Evolutionary conservation across 2,329 filamentous ascomycete genomes (phyloP).

Genomic region (Penicillium sp.): DNA sequence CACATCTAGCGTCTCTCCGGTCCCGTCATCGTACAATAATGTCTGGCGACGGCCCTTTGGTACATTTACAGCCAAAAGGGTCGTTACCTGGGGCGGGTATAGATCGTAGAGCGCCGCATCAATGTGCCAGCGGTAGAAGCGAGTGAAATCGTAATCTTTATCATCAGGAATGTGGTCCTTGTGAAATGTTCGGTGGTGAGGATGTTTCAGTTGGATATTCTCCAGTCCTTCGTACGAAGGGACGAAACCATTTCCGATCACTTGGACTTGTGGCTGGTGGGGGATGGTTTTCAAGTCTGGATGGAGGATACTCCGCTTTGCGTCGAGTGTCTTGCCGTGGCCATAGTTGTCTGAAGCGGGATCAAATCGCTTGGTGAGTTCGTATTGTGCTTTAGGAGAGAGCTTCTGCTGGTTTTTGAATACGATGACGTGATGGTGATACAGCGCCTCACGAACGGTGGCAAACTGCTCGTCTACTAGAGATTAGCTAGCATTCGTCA

Average conservation of each 20-base stretch:
- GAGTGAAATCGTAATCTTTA: conserved; percentile 55
- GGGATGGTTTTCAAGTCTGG: conserved; percentile 77
- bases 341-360: conserved; percentile 63
- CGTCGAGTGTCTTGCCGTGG: conserved; percentile 69
- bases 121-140: conserved; percentile 75
- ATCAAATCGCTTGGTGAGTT: conserved; percentile 70
- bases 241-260: conserved; percentile 72
- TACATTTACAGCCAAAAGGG: conserved; percentile 68
- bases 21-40: conserved; percentile 68
- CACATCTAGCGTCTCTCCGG: conserved; percentile 60
- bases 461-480: conserved; percentile 59
- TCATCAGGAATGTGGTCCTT: conserved; percentile 57
- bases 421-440: conserved; percentile 64
- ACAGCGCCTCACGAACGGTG: conserved; percentile 61
- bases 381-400: conserved; percentile 67
- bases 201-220: conserved; percentile 65
- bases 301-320: conserved; percentile 63
- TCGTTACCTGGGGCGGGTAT: conserved; percentile 68
- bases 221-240: conserved; percentile 65
- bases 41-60: conserved; percentile 63
- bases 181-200: conserved; percentile 75
- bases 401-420: conserved; percentile 63
- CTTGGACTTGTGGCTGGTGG: conserved; percentile 73
- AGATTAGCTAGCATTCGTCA: conserved; percentile 5
- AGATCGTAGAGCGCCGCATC: conserved; percentile 72